Base-by-base conservation (phyloP, 345 rosid genomes). In the Noccaea caerulescens region DNA sequence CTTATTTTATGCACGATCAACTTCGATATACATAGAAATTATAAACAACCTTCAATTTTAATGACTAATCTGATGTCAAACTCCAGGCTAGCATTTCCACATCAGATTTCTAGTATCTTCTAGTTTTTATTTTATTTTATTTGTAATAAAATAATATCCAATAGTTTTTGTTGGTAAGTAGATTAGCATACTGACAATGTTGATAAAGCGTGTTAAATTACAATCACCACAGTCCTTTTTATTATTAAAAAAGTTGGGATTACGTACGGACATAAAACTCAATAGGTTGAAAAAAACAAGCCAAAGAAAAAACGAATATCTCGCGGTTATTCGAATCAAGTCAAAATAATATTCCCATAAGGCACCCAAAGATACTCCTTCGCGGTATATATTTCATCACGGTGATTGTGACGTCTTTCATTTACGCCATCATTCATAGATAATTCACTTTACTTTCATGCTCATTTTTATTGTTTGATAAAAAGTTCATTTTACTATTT, bases 301-400 rank as follows among this genome's bases (percentile, higher is more conserved):
- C 65, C 5, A 30, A 4, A 36, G 1, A 39, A 42, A 33, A 55
- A 72, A 27, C 51, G 77, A 65, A 73, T 65, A 72, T 72, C 27
- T 73, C 53, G 4, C 9, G 0, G 0, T 47, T 73, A 65, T 73
- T 39, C 71, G 71, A 47, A 73, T 73, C 57, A 47, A 2, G 14
- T 43, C 30, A 10, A 18, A 10, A 4, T 56, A 72, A 27, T 57
- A 73, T 73, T 73, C 71, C 53, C 43, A 47, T 34, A 16, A 34
- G 68, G 6, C 56, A 34, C 43, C 45, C 6, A 47, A 38, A 57
- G 44, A 57, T 72, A 27, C 45, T 57, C 5, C 63, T 52, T 34
- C 37, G 27, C 18, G 34, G 32, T 72, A 42, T 62, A 61, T 71
- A 62, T 63, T 63, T 37, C 7, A 3, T 23, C 10, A 36, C 11